A percentile compares a stretch with the other conserved stretches of the same genome.
These are phyloP conservation scores for Xylaria bambusicola DNA, from an alignment of 495 filamentous ascomycete species.

Conservation along the genomic window DNA sequence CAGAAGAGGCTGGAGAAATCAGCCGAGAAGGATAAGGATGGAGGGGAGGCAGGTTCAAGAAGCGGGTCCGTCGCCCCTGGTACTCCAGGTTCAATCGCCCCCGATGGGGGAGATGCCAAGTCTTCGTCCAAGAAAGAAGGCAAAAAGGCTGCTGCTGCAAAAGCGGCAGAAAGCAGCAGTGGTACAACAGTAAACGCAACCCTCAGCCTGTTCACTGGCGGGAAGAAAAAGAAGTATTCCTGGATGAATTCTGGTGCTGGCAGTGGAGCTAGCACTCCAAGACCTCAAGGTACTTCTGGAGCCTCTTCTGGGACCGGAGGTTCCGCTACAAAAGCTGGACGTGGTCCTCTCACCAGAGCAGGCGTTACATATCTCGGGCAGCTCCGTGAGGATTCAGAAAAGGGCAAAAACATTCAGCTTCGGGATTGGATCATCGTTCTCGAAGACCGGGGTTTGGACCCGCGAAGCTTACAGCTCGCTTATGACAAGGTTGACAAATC, in stretches of 20 bases:
- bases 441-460: conserved; percentile 61
- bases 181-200: conserved; percentile 59
- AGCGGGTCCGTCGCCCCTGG: conserved; percentile 50
- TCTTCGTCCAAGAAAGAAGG: conserved; percentile 58
- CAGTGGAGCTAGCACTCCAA: conserved; percentile 51
- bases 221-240: conserved; percentile 59
- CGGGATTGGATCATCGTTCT: conserved; percentile 67
- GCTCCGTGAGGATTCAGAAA: conserved; percentile 63
- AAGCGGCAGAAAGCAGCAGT: conserved; percentile 53
- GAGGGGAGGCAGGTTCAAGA: conserved; percentile 35
- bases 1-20: conserved; percentile 40
- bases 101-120: conserved; percentile 45
- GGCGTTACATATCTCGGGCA: conserved; percentile 52
- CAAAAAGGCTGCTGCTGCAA: conserved; percentile 58
- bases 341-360: conserved; percentile 30
- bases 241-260: conserved; percentile 57
- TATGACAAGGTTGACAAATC: conserved; percentile 55
- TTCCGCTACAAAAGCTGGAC: conserved; percentile 18
- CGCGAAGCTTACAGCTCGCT: conserved; percentile 54
- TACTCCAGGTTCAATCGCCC: conserved; percentile 50
- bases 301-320: conserved; percentile 27
- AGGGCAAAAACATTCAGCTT: conserved; percentile 66
- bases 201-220: conserved; percentile 53
- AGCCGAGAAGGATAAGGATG: conserved; percentile 41
- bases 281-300: conserved; percentile 30